phyloP scores from a whole-genome alignment of 345 rosid species.

The Citrus sinensis region DNA sequence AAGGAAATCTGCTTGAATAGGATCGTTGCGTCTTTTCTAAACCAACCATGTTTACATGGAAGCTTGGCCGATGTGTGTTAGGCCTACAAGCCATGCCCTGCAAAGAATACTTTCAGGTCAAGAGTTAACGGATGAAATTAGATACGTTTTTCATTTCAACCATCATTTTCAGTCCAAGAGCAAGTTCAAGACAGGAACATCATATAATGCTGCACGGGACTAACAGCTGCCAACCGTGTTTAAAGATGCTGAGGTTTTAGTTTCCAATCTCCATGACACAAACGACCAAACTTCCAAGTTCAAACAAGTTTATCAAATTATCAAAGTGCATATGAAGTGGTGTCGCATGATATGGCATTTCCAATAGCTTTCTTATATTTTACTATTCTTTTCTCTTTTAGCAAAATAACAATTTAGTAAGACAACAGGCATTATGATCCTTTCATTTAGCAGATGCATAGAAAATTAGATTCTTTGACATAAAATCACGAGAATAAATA shows the following conservation, averaged over 20 bases:
- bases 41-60: constrained; percentile 95
- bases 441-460: background rate
- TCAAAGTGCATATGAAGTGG: background rate
- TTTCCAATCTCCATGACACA: background rate
- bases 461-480: background rate
- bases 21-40: constrained; percentile 78
- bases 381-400: background rate
- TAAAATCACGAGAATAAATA: background rate
- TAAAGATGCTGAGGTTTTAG: background rate
- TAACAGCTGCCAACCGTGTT: background rate
- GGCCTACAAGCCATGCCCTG: constrained; percentile 98
- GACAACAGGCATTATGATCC: background rate
- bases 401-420: background rate
- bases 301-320: background rate
- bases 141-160: background rate
- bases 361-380: background rate
- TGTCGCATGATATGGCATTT: background rate
- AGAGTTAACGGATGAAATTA: background rate
- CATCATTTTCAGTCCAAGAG: background rate
- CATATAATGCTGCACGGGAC: background rate
- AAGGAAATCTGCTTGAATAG: constrained; percentile 77
- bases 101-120: constrained; percentile 11
- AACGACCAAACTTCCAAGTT: background rate
- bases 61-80: constrained; percentile 95
- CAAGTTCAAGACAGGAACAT: background rate